Conservation (phyloP, 75 land plant species). For the Cunninghamia lanceolata region DNA sequence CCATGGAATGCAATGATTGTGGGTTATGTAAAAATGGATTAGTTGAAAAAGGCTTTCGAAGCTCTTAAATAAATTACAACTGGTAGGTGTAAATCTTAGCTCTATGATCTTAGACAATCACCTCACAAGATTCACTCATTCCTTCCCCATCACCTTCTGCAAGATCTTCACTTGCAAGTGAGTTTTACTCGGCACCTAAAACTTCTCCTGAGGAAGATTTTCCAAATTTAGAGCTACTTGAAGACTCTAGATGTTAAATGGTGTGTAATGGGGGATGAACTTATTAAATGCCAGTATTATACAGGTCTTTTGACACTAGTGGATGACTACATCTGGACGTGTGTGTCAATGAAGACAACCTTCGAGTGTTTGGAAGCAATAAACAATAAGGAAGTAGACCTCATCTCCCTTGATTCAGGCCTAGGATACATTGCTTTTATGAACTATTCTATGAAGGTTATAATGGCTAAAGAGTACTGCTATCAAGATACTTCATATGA, state of each 20-base stretch:
- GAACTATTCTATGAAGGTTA: slow-evolving; percentile 45
- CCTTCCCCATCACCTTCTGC: slow-evolving; percentile 1
- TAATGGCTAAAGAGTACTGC: slow-evolving; percentile 32
- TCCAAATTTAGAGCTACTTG: not conserved
- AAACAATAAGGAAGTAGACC: slow-evolving; percentile 31
- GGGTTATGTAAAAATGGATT: too few relatives aligned
- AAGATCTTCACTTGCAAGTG: not conserved
- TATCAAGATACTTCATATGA: slow-evolving; percentile 21
- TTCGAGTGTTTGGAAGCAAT: slow-evolving; percentile 34
- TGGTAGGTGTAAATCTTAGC: too few relatives aligned
- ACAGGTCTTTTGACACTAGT: slow-evolving; percentile 11
- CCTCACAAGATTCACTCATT: not conserved
- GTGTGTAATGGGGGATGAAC: slow-evolving; percentile 38
- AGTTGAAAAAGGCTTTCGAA: too few relatives aligned
- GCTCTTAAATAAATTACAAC: too few relatives aligned
- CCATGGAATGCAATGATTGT: too few relatives aligned
- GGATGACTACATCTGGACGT: slow-evolving; percentile 29
- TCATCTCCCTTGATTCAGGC: slow-evolving; percentile 36
- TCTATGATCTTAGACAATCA: not conserved
- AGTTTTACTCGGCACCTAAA: not conserved
- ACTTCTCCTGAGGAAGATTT: not conserved
- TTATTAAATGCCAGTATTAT: slow-evolving; percentile 21
- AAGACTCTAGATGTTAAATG: slow-evolving; percentile 15
- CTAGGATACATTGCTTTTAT: slow-evolving; percentile 37
- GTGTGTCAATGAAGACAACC: slow-evolving; percentile 25